Evolutionary conservation across 805 yeast genomes (phyloP).

Genomic region (Candida arabinofermentans): DNA sequence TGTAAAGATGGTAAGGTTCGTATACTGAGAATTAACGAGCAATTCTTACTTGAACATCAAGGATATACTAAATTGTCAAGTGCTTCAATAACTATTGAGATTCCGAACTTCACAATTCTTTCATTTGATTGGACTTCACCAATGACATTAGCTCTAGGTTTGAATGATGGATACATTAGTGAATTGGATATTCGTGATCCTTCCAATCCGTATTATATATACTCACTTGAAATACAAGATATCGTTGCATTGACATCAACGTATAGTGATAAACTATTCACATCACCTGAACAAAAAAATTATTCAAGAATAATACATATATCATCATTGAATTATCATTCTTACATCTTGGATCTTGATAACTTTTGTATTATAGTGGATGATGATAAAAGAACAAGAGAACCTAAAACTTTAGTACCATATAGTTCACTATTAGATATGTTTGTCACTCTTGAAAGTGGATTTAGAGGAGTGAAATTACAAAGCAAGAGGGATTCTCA

Average conservation of each 20-base stretch:
- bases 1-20: conserved; percentile 26
- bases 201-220: conserved; percentile 19
- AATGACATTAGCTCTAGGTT: conserved; percentile 22
- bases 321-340: conserved; percentile 15
- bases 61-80: conserved; percentile 9
- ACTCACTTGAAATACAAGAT: conserved; percentile 19
- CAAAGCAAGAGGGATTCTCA: conserved; percentile 20
- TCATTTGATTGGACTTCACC: conserved; percentile 29
- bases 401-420: conserved; percentile 10
- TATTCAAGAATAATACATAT: conserved; percentile 13
- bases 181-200: conserved; percentile 22
- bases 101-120: conserved; percentile 17
- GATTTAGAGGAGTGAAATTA: conserved; percentile 13
- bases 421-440: conserved; percentile 22
- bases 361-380: conserved; percentile 13
- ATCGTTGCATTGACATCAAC: conserved; percentile 22
- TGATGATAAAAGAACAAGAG: conserved; percentile 8
- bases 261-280: conserved; percentile 15
- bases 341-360: conserved; percentile 19
- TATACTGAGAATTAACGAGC: conserved; percentile 20
- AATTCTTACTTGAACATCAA: conserved; percentile 7
- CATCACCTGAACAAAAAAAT: not conserved
- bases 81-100: conserved; percentile 16
- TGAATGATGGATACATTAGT: conserved; percentile 26
- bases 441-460: conserved; percentile 15